Conservation (phyloP, 208 protist genomes). For the Crithidia fasciculata region DNA sequence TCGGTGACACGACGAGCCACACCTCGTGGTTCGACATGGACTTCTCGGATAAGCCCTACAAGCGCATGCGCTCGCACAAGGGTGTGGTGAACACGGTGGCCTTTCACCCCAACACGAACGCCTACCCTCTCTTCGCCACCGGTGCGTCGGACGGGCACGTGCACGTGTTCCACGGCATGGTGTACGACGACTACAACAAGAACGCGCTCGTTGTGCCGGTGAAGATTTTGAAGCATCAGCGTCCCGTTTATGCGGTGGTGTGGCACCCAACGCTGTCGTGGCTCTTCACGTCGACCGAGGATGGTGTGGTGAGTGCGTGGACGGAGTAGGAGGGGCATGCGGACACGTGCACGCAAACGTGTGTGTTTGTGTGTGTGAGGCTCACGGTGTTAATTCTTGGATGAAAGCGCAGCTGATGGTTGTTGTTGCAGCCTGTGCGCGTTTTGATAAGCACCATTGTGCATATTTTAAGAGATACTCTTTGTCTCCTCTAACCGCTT, state of each 20-base stretch:
- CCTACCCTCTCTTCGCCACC: slow-evolving; percentile 97
- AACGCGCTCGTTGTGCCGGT: slow-evolving; percentile 99
- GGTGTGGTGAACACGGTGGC: slow-evolving; percentile 92
- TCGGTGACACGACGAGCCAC: slow-evolving; percentile 89
- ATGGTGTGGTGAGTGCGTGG: slow-evolving; percentile 94
- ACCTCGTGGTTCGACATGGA: slow-evolving; percentile 99
- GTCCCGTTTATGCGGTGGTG: slow-evolving; percentile 87
- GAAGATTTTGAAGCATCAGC: slow-evolving; percentile 97
- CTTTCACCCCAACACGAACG: slow-evolving; percentile 89
- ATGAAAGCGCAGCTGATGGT: background rate
- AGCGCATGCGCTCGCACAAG: slow-evolving; percentile 96
- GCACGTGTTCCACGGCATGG: slow-evolving; percentile 95
- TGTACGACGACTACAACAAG: slow-evolving; percentile 97
- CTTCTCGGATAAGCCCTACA: slow-evolving; percentile 96
- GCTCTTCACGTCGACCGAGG: slow-evolving; percentile 98
- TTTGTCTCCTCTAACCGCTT: slow-evolving; percentile 11
- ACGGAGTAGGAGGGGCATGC: slow-evolving; percentile 62
- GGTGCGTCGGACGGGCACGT: slow-evolving; percentile 96
- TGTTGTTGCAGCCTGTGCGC: background rate
- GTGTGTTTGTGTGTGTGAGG: background rate
- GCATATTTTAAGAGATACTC: background rate
- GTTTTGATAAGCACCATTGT: no score
- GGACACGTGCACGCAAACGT: no score
- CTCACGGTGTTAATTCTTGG: background rate
- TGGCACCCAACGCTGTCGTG: slow-evolving; percentile 99